Evolutionary conservation across 2,329 filamentous ascomycete species (phyloP), one percentile per base, ranked within the genome.

Genomic region (Scorias spongiosa): DNA sequence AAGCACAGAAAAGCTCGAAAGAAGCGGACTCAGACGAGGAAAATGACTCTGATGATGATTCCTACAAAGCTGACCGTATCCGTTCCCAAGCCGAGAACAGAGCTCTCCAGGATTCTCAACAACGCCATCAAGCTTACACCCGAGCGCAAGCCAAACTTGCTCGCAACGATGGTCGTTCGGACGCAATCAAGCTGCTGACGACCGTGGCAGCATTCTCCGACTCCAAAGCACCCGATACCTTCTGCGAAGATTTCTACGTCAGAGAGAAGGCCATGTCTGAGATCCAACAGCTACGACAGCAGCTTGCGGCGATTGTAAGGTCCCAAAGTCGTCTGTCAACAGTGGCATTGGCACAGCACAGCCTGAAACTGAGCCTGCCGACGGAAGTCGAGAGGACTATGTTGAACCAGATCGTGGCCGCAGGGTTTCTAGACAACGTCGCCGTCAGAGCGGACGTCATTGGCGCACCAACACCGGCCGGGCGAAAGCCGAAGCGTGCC

Each of bases 371-470:
- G 65, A 63, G 75, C 60, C 58, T 78, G 58, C 67, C 73, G 68
- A 74, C 75, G 0, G 66, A 78, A 6, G 81, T 79, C 51, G 81
- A 62, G 57, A 68, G 93, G 26, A 79, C 80, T 40, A 78, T 85
- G 1, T 69, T 98, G 26, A 93, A 93, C 61, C 85, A 95, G 58
- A 93, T 96, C 66, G 79, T 85, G 17, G 85, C 89, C 0, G 82
- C 86, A 0, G 91, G 89, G 1, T 96, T 95, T 66, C 78, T 96
- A 56, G 91, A 98, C 63, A 84, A 95, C 53, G 75, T 98, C 36
- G 91, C 91, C 39, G 87, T 96, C 53, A 84, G 91, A 47, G 85
- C 84, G 3, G 89, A 98, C 61, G 69, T 86, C n/a, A 73, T 85
- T 9, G 79, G 80, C 1, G 78, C 81, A 48, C 43, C 46, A 1